phyloP scores from a whole-genome alignment of 768 basidiomycete species.

The Leccinum boreale region DNA sequence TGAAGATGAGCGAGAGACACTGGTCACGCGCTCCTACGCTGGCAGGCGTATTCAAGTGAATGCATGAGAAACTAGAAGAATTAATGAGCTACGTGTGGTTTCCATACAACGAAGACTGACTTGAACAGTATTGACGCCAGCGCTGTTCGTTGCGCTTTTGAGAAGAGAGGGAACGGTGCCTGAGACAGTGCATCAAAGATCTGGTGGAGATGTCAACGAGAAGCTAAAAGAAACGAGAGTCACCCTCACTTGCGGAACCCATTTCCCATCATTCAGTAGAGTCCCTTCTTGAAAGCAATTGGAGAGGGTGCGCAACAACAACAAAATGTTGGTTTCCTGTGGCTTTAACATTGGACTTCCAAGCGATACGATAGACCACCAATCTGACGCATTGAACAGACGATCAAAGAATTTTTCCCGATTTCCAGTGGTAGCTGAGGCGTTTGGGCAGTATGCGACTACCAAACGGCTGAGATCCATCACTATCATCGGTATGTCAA shows the following conservation, averaged over 20 bases:
- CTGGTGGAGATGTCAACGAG: constrained; percentile 34
- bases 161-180: constrained; percentile 51
- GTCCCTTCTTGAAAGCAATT: constrained; percentile 70
- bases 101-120: constrained; percentile 44
- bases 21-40: constrained; percentile 37
- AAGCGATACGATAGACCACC: constrained; percentile 48
- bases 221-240: constrained; percentile 3
- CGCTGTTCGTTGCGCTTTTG: constrained; percentile 72
- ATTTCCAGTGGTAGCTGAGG: constrained; percentile 42
- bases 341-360: constrained; percentile 57
- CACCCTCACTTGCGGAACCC: constrained; percentile 48
- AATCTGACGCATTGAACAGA: constrained; percentile 68
- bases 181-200: constrained; percentile 53
- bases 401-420: constrained; percentile 55
- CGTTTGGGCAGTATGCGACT: constrained; percentile 56
- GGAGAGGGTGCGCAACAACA: constrained; percentile 74
- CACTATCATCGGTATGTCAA: constrained; percentile 41
- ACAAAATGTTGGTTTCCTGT: constrained; percentile 80
- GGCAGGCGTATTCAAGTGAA: constrained; percentile 44
- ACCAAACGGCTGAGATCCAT: constrained; percentile 84
- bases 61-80: constrained; percentile 58
- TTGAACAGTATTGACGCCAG: constrained; percentile 85
- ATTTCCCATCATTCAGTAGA: constrained; percentile 40
- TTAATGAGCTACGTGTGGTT: constrained; percentile 2
- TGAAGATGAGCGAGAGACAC: constrained; percentile 43